Conservation (phyloP, 495 filamentous ascomycete species). For the Penicillium fimorum region DNA sequence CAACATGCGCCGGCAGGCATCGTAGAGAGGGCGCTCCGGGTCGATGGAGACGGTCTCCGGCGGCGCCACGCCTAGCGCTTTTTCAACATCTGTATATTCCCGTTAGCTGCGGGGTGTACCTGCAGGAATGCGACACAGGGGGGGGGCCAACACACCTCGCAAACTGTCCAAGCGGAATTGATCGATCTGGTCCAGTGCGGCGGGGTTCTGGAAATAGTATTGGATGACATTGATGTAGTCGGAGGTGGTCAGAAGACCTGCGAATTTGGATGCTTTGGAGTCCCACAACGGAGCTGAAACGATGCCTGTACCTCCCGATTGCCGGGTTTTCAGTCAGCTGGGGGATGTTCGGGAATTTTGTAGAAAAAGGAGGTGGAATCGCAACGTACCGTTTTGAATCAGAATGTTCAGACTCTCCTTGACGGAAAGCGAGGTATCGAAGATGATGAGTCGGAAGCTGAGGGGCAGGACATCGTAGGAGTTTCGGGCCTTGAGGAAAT, state of each 20-base stretch:
- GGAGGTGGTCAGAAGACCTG: constrained; percentile 88
- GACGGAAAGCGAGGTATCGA: constrained; percentile 91
- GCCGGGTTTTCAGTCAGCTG: constrained; percentile 25
- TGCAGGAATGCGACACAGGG: background rate
- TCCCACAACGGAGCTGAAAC: constrained; percentile 98
- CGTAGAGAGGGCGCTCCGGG: constrained; percentile 84
- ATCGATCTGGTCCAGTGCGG: constrained; percentile 82
- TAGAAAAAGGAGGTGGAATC: constrained; percentile 8
- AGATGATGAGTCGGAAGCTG: constrained; percentile 91
- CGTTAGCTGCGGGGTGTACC: constrained; percentile 1
- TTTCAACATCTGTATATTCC: constrained; percentile 74
- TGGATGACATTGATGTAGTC: constrained; percentile 99
- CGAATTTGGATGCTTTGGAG: constrained; percentile 88
- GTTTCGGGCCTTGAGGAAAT: constrained; percentile 93
- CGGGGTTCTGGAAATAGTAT: constrained; percentile 98
- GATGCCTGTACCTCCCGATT: constrained; percentile 64
- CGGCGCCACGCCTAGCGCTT: constrained; percentile 82
- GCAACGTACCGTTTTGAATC: constrained; percentile 83
- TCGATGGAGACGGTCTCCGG: constrained; percentile 96
- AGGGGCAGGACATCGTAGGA: constrained; percentile 99
- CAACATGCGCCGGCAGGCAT: constrained; percentile 93
- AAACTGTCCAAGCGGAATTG: constrained; percentile 93
- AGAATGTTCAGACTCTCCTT: constrained; percentile 96
- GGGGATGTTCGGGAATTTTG: constrained; percentile 1
- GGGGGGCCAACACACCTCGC: constrained; percentile 57